Conservation (phyloP, 2,329 filamentous ascomycete species). For the Tolypocladium sp. region DNA sequence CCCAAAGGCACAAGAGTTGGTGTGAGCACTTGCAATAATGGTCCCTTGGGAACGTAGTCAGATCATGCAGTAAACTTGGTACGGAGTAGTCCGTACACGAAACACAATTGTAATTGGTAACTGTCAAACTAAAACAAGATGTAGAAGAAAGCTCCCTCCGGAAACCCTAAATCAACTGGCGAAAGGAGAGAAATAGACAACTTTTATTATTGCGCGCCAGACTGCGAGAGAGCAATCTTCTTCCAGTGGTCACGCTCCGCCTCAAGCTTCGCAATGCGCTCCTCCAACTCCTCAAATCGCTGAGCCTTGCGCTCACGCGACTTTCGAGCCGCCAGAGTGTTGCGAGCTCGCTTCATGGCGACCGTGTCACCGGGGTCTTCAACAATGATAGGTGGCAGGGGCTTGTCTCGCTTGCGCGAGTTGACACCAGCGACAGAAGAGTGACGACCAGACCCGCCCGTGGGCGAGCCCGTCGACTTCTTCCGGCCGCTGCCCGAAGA, state of each 20-base stretch:
- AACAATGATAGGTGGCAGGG: conserved; percentile 67
- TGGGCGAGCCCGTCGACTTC: conserved; percentile 37
- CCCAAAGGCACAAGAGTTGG: too few relatives aligned
- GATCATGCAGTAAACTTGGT: neutral
- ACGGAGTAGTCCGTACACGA: too few relatives aligned
- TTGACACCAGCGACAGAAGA: conserved; percentile 62
- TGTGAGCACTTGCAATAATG: too few relatives aligned
- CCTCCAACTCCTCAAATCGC: conserved; percentile 66
- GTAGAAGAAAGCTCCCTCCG: neutral
- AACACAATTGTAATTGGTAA: neutral
- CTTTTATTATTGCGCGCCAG: conserved; percentile 4
- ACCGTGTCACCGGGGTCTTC: conserved; percentile 63
- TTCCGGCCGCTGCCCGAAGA: conserved; percentile 29
- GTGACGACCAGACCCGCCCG: conserved; percentile 40
- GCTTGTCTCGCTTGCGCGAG: conserved; percentile 70
- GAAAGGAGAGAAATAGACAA: conserved; percentile 5
- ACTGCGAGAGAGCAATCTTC: conserved; percentile 37
- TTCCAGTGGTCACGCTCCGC: conserved; percentile 60
- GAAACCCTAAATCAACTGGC: neutral
- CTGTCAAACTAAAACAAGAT: neutral
- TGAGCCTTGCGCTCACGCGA: conserved; percentile 80
- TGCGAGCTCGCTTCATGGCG: conserved; percentile 89
- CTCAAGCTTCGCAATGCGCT: conserved; percentile 60
- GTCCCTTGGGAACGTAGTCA: neutral
- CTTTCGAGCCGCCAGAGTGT: conserved; percentile 88